These are phyloP conservation scores for Acacia concinna DNA, from an alignment of 331 rosid genomes.

Conservation along the genomic window DNA sequence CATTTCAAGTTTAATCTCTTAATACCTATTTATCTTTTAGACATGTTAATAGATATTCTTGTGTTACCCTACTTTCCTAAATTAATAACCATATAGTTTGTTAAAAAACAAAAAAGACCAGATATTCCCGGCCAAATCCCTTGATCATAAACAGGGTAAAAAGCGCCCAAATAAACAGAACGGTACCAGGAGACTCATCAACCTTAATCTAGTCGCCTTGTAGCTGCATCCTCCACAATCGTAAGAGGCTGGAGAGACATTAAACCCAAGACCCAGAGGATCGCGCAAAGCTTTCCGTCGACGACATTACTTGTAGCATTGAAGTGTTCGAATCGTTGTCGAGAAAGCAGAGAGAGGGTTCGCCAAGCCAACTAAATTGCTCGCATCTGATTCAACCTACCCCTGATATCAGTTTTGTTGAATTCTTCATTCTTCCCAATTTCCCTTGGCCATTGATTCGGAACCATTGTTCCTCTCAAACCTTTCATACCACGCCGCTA, in stretches of 20 bases:
- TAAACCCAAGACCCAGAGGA: neutral
- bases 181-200: neutral
- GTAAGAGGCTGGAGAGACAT: neutral
- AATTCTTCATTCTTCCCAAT: neutral
- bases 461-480: neutral
- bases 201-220: neutral
- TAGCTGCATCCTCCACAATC: neutral
- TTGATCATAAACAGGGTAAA: conserved; percentile 23
- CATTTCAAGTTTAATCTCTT: too few relatives aligned
- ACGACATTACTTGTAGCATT: neutral
- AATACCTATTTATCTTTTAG: too few relatives aligned
- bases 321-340: neutral
- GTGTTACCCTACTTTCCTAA: too few relatives aligned
- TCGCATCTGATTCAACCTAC: neutral
- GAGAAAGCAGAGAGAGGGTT: neutral
- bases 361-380: neutral
- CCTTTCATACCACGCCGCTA: neutral
- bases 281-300: neutral
- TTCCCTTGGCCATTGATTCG: neutral
- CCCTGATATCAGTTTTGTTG: neutral
- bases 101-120: too few relatives aligned
- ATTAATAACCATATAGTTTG: too few relatives aligned
- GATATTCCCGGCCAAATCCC: neutral
- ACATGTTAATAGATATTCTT: too few relatives aligned
- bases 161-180: neutral